Percentiles rank a stretch among this genome's conserved stretches.
Evolutionary conservation across 768 basidiomycete genomes (phyloP).

Genomic region (Auriscalpium orientale): DNA sequence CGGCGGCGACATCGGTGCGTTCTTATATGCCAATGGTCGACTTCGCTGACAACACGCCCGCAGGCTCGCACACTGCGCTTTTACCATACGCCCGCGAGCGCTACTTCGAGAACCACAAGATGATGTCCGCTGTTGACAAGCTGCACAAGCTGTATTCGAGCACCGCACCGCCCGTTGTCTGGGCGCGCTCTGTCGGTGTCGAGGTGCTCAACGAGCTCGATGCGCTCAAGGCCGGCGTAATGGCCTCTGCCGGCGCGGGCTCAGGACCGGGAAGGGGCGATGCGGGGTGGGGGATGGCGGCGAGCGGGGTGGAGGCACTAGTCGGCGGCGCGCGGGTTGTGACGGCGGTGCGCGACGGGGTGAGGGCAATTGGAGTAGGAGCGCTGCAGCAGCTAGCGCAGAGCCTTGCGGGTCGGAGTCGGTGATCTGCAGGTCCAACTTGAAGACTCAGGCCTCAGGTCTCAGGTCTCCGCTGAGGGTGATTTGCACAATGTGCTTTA

Average conservation of each 20-base stretch:
- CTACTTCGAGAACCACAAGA: conserved; percentile 79
- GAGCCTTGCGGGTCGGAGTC: not conserved
- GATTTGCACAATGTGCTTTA: no score
- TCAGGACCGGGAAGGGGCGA: conserved; percentile 5
- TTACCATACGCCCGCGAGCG: conserved; percentile 71
- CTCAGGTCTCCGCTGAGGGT: no score
- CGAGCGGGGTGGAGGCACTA: conserved; percentile 40
- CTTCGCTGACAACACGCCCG: not conserved
- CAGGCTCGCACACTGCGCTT: conserved; percentile 72
- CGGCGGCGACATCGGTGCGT: conserved; percentile 81
- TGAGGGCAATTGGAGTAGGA: conserved; percentile 23
- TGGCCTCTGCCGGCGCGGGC: conserved; percentile 66
- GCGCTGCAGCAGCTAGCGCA: conserved; percentile 23
- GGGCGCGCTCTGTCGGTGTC: conserved; percentile 80
- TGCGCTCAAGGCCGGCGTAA: conserved; percentile 72
- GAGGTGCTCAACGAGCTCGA: conserved; percentile 90
- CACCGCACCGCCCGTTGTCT: conserved; percentile 63
- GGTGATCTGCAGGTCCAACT: no score
- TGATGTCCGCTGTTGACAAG: conserved; percentile 83
- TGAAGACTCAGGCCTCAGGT: no score
- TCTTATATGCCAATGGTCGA: not conserved
- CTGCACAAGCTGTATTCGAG: conserved; percentile 81
- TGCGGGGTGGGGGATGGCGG: conserved; percentile 18
- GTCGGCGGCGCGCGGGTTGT: conserved; percentile 28
- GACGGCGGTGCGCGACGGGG: conserved; percentile 19